A percentile compares a stretch with the other conserved stretches of the same genome.
Conservation (phyloP, 2,329 filamentous ascomycete species). For the Setomelanomma holmii region DNA sequence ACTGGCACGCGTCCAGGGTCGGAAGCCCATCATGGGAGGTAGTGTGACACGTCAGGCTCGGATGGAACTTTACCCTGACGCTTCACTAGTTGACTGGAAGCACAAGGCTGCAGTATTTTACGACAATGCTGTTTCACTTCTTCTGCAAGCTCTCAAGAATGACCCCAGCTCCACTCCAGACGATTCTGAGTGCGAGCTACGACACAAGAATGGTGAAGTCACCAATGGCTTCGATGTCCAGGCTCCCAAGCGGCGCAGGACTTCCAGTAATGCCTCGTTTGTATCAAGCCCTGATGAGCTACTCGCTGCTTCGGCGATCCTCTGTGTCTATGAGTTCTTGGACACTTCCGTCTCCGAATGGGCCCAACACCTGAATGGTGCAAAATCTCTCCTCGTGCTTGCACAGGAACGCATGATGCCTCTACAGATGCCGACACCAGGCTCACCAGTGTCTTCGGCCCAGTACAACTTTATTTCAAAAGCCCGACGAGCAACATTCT, state of each 20-base stretch:
- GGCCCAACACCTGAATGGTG: conserved; percentile 69
- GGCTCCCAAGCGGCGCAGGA: conserved; percentile 51
- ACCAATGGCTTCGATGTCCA: conserved; percentile 18
- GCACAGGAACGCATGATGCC: conserved; percentile 59
- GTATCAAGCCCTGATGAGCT: conserved; percentile 64
- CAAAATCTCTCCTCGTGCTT: conserved; percentile 67
- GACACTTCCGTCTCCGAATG: conserved; percentile 69
- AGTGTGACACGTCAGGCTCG: conserved; percentile 57
- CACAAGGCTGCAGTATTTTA: conserved; percentile 68
- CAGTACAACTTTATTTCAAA: conserved; percentile 54
- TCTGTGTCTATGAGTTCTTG: conserved; percentile 73
- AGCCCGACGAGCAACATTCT: conserved; percentile 67
- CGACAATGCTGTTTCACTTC: conserved; percentile 62
- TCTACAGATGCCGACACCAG: conserved; percentile 52
- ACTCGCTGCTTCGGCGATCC: conserved; percentile 69
- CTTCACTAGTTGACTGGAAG: conserved; percentile 61
- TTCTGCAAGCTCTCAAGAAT: conserved; percentile 45
- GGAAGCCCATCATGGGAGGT: conserved; percentile 59
- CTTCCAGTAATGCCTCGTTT: conserved; percentile 48
- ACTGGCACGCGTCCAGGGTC: conserved; percentile 61
- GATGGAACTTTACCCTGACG: conserved; percentile 61
- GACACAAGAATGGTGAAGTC: conserved; percentile 15
- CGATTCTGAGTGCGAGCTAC: conserved; percentile 34
- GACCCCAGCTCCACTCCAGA: conserved; percentile 41
- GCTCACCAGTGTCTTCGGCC: conserved; percentile 32